Base-by-base conservation (phyloP, 805 yeast genomes). In the Metschnikowia hibisci region DNA sequence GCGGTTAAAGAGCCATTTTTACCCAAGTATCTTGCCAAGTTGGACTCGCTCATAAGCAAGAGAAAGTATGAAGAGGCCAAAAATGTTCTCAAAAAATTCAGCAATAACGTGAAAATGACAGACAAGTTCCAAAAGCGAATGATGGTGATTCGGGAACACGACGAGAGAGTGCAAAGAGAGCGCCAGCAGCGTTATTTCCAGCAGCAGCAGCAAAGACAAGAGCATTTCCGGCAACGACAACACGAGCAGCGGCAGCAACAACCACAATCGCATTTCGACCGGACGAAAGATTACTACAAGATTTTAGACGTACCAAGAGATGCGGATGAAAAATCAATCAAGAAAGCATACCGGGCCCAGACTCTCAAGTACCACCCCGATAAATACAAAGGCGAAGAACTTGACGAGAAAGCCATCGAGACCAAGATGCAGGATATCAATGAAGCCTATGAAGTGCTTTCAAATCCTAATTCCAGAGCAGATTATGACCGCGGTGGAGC, bases 311-410 rank as follows among this genome's bases (percentile, higher is more conserved):
- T 91, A 5, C 52, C 80, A 0, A 69, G 73, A 44, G 76, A 77
- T 48, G 95, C 97, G 0, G 80, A 78, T 44, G 81, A 79, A 1
- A 74, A 76, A 45, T 83, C 85, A 6, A 82, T 91, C 48, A 87
- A 84, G 55, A 83, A 80, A 61, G 95, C 95, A 0, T 84, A 89
- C 64, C 72, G 96, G 45, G 72, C 80, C 6, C 77, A 82, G 56
- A 84, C 93, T 28, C 82, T 84, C 56, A 81, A 81, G 57, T 87
- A 76, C 61, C 99, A 91, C 59, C 99, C 99, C 0, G 99, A 91
- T 64, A 93, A 91, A 61, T 82, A 86, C 58, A 81, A 80, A 55
- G 71, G 72, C 1, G 82, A 80, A 28, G 87, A 82, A 30, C 60
- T 84, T 46, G 71, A 81, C 7, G 74, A 78, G 23, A 87, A 81